Evolutionary conservation across 352 stramenopile species (phyloP).

Genomic region (Phytopythium mirpurense): DNA sequence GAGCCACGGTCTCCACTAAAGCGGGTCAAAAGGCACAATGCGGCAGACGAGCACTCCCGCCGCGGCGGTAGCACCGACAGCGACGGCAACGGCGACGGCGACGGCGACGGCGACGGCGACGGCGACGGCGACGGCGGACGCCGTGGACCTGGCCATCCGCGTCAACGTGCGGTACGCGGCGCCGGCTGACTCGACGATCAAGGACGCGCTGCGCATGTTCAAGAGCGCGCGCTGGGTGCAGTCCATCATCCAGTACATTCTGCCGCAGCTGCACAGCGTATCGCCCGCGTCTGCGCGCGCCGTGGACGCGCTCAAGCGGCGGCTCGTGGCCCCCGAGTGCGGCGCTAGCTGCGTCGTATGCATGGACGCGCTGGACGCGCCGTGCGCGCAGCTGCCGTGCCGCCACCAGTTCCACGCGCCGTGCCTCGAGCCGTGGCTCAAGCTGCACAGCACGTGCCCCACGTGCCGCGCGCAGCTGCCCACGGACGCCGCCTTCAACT

Average conservation of each 20-base stretch:
- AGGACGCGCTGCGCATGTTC: conserved; percentile 81
- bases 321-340: conserved; percentile 14
- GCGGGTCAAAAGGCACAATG: background rate
- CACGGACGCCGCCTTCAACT: conserved; percentile 78
- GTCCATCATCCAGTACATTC: conserved; percentile 89
- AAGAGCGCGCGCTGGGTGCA: conserved; percentile 88
- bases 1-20: background rate
- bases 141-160: conserved; percentile 84
- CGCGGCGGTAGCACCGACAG: background rate
- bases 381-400: conserved; percentile 67
- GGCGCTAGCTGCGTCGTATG: conserved; percentile 65
- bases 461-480: conserved; percentile 79
- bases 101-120: background rate
- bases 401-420: conserved; percentile 72
- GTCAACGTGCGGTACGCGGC: conserved; percentile 86
- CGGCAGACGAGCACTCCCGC: background rate
- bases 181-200: conserved; percentile 82
- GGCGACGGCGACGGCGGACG: background rate
- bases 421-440: conserved; percentile 85
- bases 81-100: background rate
- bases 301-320: conserved; percentile 55
- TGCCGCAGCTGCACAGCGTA: conserved; percentile 83
- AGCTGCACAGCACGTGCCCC: conserved; percentile 82
- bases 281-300: conserved; percentile 60
- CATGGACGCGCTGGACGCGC: conserved; percentile 61